These are phyloP conservation scores for Saccharum officinarum DNA, from an alignment of 176 grass and related monocot genomes.

Conservation along the genomic window DNA sequence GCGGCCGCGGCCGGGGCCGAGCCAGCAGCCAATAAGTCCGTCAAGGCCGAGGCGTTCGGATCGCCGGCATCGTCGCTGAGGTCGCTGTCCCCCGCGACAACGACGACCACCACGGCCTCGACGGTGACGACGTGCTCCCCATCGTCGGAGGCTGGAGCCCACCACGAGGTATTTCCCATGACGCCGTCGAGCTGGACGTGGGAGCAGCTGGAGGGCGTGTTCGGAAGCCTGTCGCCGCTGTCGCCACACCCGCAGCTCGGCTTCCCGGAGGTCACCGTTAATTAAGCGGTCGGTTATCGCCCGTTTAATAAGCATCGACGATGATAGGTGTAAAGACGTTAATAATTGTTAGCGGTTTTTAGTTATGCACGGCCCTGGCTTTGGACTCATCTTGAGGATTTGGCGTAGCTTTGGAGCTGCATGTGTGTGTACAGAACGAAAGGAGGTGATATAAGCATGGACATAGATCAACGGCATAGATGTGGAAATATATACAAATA, in stretches of 20 bases:
- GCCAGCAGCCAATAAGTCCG: neutral
- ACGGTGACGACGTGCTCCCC: constrained; percentile 39
- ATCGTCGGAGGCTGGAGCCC: constrained; percentile 7
- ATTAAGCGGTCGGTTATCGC: neutral
- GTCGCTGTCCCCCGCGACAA: neutral
- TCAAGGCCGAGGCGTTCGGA: constrained; percentile 30
- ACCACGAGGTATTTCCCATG: constrained; percentile 31
- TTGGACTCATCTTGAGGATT: constrained; percentile 48
- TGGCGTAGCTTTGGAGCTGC: constrained; percentile 40
- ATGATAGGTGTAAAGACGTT: constrained; percentile 30
- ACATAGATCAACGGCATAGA: constrained; percentile 19
- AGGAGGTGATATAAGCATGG: neutral
- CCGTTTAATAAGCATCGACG: constrained; percentile 7
- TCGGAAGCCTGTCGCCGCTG: constrained; percentile 51
- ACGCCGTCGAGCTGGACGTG: constrained; percentile 48
- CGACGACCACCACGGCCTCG: constrained; percentile 15
- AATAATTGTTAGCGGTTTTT: constrained; percentile 40
- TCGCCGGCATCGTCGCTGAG: constrained; percentile 25
- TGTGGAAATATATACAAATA: constrained; percentile 2
- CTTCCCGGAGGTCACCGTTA: constrained; percentile 55
- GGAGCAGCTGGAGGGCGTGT: constrained; percentile 40
- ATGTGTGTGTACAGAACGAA: constrained; percentile 30
- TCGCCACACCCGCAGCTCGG: constrained; percentile 48
- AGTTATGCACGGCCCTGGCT: constrained; percentile 38
- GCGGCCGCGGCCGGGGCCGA: neutral